Base-by-base conservation (phyloP, 352 stramenopile species). In the Globisporangium spiculum region DNA sequence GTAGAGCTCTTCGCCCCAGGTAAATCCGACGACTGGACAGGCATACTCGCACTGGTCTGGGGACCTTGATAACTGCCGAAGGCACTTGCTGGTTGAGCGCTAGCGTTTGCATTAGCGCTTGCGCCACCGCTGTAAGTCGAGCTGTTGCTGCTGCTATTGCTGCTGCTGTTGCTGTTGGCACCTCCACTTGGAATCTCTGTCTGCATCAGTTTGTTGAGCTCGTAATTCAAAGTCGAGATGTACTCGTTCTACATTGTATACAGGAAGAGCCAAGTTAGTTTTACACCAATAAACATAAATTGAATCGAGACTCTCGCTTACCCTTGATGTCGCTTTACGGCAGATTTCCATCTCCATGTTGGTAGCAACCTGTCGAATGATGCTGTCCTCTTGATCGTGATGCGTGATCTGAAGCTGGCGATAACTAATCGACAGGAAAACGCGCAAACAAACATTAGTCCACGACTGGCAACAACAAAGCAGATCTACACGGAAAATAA, bases 331-430 rank as follows among this genome's bases (percentile, higher is more conserved):
- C 0, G 75, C 58, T 65, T 84, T 81, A 27, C 77, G 73, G 41
- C 82, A 93, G 12, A 83, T 75, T 41, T 89, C 80, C 75, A 91
- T 87, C 76, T 94, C 86, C 18, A 92, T 60, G 26, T 77, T 86
- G 4, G 79, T 90, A 7, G 86, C 86, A n/a, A 89, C 65, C 26
- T 87, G 72, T 0, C 82, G 79, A 32, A 91, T 73, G 34, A 74
- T 69, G 0, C 66, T 48, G 38, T 91, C 77, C 20, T 90, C 78
- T 60, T 92, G 76, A 36, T 79, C 80, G 16, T 71, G 79, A 54
- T 90, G 80, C 0, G 79, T 89, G 41, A 75, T 80, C 54, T 87
- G 78, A 36, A 92, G 70, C 59, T 91, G 79, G 8, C 75, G 83
- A 63, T 91, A 93, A 34, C 84, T 93, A 72, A 30, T 10, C 30